Conservation (phyloP, 495 filamentous ascomycete genomes). For the Tuber aestivum region DNA sequence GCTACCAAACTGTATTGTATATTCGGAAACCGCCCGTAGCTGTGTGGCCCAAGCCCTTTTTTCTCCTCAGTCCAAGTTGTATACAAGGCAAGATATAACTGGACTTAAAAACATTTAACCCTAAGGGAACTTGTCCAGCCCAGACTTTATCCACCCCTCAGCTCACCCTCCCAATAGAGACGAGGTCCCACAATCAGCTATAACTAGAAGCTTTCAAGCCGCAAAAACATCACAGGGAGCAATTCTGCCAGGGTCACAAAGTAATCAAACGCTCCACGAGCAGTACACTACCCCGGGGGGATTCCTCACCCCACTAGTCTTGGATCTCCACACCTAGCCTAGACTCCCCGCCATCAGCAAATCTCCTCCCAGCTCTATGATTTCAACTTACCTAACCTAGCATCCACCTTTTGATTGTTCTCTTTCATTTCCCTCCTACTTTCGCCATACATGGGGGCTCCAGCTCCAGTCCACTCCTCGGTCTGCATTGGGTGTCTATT, state of each 20-base stretch:
- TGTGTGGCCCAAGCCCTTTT: too few species aligned
- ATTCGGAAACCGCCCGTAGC: too few species aligned
- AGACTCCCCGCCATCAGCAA: not conserved
- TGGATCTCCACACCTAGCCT: not conserved
- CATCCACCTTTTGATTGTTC: not conserved
- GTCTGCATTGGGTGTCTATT: not conserved
- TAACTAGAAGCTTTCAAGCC: not conserved
- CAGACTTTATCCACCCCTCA: not conserved
- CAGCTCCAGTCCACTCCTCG: not conserved
- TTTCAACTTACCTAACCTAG: not conserved
- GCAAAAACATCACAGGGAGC: not conserved
- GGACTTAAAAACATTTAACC: not conserved
- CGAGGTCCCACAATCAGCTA: not conserved
- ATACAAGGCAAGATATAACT: not conserved
- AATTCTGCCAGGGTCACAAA: not conserved
- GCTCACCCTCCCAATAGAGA: not conserved
- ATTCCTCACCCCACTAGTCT: not conserved
- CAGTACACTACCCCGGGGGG: not conserved
- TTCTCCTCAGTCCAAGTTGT: not conserved
- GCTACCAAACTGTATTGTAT: too few species aligned
- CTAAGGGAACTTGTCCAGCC: not conserved
- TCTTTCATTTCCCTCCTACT: not conserved
- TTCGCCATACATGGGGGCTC: not conserved
- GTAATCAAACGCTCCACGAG: not conserved
- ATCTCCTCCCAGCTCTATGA: not conserved